These are phyloP conservation scores for Diutina neorugosa DNA, from an alignment of 1,139 yeast species.

Conservation along the genomic window DNA sequence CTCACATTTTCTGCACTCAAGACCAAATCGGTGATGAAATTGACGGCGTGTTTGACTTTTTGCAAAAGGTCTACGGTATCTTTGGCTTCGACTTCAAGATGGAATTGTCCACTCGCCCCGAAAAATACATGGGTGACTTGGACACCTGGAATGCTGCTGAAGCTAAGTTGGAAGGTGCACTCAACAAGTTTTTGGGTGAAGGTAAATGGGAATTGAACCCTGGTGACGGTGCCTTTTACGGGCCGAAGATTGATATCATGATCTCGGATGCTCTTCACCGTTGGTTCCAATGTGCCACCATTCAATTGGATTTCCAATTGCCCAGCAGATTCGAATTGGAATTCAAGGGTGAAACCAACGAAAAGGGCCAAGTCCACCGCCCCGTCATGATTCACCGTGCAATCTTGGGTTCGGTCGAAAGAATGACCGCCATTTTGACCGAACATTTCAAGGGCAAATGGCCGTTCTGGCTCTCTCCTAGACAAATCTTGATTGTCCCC, in stretches of 20 bases:
- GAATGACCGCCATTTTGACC: constrained; percentile 95
- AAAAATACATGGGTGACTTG: constrained; percentile 63
- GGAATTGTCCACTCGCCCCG: constrained; percentile 62
- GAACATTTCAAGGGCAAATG: constrained; percentile 97
- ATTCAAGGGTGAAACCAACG: constrained; percentile 64
- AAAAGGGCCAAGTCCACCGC: constrained; percentile 32
- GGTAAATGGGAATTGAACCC: constrained; percentile 82
- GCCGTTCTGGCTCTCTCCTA: constrained; percentile 99
- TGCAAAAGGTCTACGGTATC: constrained; percentile 65
- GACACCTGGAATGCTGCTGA: constrained; percentile 90
- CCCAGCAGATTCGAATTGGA: constrained; percentile 86
- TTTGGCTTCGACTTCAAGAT: constrained; percentile 67
- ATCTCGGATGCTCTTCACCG: constrained; percentile 84
- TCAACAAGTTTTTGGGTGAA: constrained; percentile 53
- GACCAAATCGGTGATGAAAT: constrained; percentile 84
- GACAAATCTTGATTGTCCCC: constrained; percentile 90
- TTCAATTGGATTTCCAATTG: constrained; percentile 94
- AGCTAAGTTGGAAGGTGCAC: constrained; percentile 56
- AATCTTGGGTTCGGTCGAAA: constrained; percentile 91
- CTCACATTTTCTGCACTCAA: constrained; percentile 88
- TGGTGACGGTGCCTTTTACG: constrained; percentile 98
- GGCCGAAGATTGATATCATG: constrained; percentile 94
- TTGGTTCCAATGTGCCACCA: constrained; percentile 97
- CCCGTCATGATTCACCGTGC: constrained; percentile 99
- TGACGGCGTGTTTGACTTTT: constrained; percentile 64